phyloP scores from a whole-genome alignment of 2,329 filamentous ascomycete genomes.

The Helotiales sp. region DNA sequence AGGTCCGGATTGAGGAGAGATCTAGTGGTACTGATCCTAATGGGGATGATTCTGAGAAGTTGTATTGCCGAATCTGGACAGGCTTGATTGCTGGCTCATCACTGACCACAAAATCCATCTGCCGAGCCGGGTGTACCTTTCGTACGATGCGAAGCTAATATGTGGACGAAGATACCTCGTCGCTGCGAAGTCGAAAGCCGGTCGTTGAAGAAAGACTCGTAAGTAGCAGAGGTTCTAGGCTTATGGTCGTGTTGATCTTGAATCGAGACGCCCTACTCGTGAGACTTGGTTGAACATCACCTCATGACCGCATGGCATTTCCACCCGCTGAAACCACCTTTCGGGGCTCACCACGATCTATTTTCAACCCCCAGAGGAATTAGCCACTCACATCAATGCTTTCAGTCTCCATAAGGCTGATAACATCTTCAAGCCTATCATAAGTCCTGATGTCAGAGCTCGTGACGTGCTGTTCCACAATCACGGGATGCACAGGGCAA shows the following conservation, averaged over 20 bases:
- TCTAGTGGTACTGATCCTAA: too few relatives aligned
- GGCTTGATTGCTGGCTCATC: too few relatives aligned
- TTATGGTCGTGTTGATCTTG: neutral
- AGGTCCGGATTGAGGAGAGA: too few relatives aligned
- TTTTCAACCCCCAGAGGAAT: neutral
- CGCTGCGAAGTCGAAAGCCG: neutral
- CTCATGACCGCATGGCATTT: neutral
- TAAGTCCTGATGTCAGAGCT: neutral
- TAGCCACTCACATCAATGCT: neutral
- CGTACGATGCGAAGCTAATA: neutral
- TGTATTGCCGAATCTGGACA: too few relatives aligned
- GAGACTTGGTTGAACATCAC: neutral
- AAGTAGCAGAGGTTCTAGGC: neutral
- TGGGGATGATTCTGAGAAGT: too few relatives aligned
- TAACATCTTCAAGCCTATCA: too few relatives aligned
- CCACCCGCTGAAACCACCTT: neutral
- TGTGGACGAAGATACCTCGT: neutral
- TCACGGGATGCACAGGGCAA: neutral
- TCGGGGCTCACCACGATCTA: neutral
- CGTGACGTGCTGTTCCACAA: neutral
- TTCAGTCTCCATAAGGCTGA: neutral
- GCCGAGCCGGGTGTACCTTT: neutral
- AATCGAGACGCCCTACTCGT: neutral
- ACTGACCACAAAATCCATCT: too few relatives aligned
- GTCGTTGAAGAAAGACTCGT: neutral